Evolutionary conservation across 257 asterid species (phyloP).

Genomic region (Ocimum tenuiflorum): DNA sequence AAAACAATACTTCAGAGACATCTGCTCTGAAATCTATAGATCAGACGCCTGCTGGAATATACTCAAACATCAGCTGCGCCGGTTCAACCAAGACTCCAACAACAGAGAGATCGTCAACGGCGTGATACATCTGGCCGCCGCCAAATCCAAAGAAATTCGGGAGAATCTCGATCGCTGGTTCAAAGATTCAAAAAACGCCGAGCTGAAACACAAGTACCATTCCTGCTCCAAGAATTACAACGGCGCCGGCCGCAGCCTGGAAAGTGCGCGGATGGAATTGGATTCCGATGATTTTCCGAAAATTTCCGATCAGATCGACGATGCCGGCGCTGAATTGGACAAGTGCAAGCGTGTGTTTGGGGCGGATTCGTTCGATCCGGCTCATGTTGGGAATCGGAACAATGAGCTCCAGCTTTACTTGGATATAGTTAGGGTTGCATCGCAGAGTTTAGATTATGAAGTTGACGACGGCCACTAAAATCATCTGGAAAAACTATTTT

Average conservation of each 20-base stretch:
- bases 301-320: not conserved
- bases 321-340: constrained; percentile 17
- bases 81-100: constrained; percentile 1
- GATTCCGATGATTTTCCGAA: not conserved
- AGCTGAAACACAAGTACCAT: constrained; percentile 9
- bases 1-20: not conserved
- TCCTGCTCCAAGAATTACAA: constrained; percentile 27
- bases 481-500: too few species aligned
- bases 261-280: not conserved
- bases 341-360: constrained; percentile 15
- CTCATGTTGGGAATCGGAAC: constrained; percentile 20
- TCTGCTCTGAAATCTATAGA: not conserved
- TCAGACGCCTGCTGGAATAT: not conserved
- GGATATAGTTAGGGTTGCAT: constrained; percentile 11
- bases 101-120: not conserved
- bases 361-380: constrained; percentile 12
- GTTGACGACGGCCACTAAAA: too few species aligned
- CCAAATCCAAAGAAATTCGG: not conserved
- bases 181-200: not conserved
- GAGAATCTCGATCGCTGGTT: not conserved
- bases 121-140: constrained; percentile 18
- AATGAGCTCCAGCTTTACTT: constrained; percentile 16
- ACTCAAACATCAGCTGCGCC: not conserved
- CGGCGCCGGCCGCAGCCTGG: constrained; percentile 21
- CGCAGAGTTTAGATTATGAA: not conserved